phyloP scores from a whole-genome alignment of 2,329 filamentous ascomycete genomes.

The Colletotrichum endophyticum region DNA sequence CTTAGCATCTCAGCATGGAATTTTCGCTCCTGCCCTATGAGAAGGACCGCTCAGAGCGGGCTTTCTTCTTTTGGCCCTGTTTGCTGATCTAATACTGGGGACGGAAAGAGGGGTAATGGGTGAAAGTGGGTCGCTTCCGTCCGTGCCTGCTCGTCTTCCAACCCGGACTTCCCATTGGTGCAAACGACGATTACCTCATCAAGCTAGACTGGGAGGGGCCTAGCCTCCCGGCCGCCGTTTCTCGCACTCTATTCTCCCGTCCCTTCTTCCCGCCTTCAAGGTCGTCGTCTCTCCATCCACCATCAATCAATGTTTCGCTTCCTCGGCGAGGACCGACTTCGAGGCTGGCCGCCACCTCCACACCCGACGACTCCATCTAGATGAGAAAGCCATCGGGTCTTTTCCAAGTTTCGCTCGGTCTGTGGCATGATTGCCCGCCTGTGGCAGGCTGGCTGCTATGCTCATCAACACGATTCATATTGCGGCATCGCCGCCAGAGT shows the following conservation, averaged over 20 bases:
- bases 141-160: background rate
- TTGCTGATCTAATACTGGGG: background rate
- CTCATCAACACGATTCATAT: background rate
- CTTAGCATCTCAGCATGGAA: background rate
- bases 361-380: background rate
- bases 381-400: background rate
- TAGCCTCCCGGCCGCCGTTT: background rate
- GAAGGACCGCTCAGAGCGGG: background rate
- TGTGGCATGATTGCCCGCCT: background rate
- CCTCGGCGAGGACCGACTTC: background rate
- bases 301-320: background rate
- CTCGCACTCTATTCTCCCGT: background rate
- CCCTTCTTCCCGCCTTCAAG: background rate
- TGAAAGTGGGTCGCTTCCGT: conserved; percentile 1
- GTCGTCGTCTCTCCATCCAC: background rate
- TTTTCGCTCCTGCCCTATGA: background rate
- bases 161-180: background rate
- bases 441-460: background rate
- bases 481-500: background rate
- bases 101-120: conserved; percentile 10
- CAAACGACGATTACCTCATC: background rate
- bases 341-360: background rate
- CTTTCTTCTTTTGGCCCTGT: background rate
- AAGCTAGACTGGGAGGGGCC: background rate
- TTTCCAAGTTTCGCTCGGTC: background rate